These are phyloP conservation scores for Corymbia maculata DNA, from an alignment of 345 rosid species.

Conservation along the genomic window DNA sequence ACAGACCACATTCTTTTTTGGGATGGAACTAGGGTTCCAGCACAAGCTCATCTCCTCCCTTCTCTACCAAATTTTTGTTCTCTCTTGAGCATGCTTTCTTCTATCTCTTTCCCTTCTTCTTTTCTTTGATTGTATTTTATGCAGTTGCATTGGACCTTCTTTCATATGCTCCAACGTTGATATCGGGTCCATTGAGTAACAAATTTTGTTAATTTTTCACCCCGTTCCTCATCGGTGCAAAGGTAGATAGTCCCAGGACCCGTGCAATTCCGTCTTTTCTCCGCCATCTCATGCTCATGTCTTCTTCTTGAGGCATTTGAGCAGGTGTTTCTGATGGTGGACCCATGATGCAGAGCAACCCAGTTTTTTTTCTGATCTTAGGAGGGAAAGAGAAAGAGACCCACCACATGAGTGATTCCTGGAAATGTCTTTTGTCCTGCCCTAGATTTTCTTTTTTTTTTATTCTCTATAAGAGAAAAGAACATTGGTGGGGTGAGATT, in stretches of 20 bases:
- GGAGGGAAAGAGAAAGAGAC: not conserved
- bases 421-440: conserved; percentile 7
- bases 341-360: conserved; percentile 10
- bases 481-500: conserved; percentile 7
- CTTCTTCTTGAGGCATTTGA: conserved; percentile 4
- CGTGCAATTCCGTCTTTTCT: not conserved
- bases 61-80: not conserved
- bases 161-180: not conserved
- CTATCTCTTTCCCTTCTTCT: not conserved
- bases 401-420: conserved; percentile 27
- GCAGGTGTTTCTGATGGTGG: conserved; percentile 24
- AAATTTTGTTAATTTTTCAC: not conserved
- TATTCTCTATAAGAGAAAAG: not conserved
- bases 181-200: not conserved
- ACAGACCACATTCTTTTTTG: not conserved
- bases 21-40: conserved; percentile 17
- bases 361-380: conserved; percentile 9
- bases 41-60: conserved; percentile 26
- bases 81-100: not conserved
- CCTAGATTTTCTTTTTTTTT: not conserved
- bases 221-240: not conserved
- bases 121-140: not conserved
- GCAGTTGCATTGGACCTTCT: not conserved
- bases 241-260: not conserved
- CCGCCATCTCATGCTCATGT: not conserved